phyloP scores from a whole-genome alignment of 495 filamentous ascomycete genomes.

The Podospora didyma region DNA sequence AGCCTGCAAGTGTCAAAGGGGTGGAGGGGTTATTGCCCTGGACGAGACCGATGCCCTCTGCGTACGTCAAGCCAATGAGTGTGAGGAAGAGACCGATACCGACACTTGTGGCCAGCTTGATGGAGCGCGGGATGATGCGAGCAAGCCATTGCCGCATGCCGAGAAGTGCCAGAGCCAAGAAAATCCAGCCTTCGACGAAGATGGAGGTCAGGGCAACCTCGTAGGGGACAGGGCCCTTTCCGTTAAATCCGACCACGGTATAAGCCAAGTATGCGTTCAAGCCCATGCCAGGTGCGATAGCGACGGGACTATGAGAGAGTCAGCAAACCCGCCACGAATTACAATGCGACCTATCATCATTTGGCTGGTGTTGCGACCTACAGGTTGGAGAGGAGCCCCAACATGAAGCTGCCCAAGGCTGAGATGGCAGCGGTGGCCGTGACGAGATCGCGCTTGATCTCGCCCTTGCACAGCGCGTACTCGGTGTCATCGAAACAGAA shows the following conservation, averaged over 20 bases:
- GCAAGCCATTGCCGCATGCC: constrained; percentile 83
- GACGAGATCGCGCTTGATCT: constrained; percentile 69
- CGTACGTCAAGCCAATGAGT: constrained; percentile 74
- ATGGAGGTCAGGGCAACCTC: constrained; percentile 70
- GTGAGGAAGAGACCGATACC: constrained; percentile 80
- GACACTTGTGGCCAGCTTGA: constrained; percentile 79
- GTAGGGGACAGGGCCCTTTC: constrained; percentile 63
- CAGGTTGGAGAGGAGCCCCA: constrained; percentile 68
- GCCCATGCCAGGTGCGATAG: constrained; percentile 78
- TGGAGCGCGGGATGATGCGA: constrained; percentile 67
- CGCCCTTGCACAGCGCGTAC: constrained; percentile 61
- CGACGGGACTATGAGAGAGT: constrained; percentile 53
- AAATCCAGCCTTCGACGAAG: constrained; percentile 78
- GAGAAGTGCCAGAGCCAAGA: constrained; percentile 62
- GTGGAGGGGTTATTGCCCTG: constrained; percentile 50
- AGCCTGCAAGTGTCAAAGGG: constrained; percentile 69
- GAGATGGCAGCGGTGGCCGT: constrained; percentile 79
- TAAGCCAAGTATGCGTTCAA: constrained; percentile 82
- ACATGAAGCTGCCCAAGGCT: constrained; percentile 63
- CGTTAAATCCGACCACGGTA: constrained; percentile 73
- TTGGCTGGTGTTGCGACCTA: constrained; percentile 13
- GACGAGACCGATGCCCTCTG: constrained; percentile 71
- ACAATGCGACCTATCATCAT: too few species aligned
- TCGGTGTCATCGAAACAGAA: constrained; percentile 54
- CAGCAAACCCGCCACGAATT: background rate